A percentile compares a stretch with the other conserved stretches of the same genome.
phyloP scores from a whole-genome alignment of 1,284 basidiomycete genomes.

The Ganoderma meredithae region DNA sequence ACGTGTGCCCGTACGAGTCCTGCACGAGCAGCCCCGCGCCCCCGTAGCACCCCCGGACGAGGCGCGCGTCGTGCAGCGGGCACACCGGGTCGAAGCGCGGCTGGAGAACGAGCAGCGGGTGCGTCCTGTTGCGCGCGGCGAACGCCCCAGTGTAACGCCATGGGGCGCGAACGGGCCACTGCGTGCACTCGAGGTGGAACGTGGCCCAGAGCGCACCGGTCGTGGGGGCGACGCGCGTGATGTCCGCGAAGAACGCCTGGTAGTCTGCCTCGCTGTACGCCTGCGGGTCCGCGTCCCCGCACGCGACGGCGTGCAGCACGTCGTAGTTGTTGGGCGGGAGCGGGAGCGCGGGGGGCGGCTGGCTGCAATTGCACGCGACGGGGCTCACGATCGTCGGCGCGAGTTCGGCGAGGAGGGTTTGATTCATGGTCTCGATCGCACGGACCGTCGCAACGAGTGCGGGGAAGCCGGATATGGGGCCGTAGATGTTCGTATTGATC shows the following conservation, averaged over 20 bases:
- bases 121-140: slow-evolving; percentile 34
- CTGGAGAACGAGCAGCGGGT: slow-evolving; percentile 34
- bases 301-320: slow-evolving; percentile 32
- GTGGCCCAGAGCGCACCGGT: slow-evolving; percentile 14
- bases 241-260: background rate
- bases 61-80: slow-evolving; percentile 26
- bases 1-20: slow-evolving; percentile 47
- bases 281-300: background rate
- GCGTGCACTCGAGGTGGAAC: slow-evolving; percentile 22
- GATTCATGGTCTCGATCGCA: slow-evolving; percentile 47
- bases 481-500: slow-evolving; percentile 48
- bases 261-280: background rate
- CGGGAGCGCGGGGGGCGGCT: slow-evolving; percentile 26
- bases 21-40: slow-evolving; percentile 31
- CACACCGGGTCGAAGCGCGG: slow-evolving; percentile 27
- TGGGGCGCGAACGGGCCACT: slow-evolving; percentile 26
- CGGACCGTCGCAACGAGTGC: slow-evolving; percentile 45
- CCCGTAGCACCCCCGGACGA: slow-evolving; percentile 13
- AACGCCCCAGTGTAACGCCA: slow-evolving; percentile 29
- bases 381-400: slow-evolving; percentile 27
- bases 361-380: slow-evolving; percentile 29
- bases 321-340: slow-evolving; percentile 34
- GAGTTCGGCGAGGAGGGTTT: slow-evolving; percentile 40
- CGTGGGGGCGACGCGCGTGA: background rate
- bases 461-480: slow-evolving; percentile 44